Base-by-base conservation (phyloP, 2,329 filamentous ascomycete genomes). In the Colletotrichum agaves region DNA sequence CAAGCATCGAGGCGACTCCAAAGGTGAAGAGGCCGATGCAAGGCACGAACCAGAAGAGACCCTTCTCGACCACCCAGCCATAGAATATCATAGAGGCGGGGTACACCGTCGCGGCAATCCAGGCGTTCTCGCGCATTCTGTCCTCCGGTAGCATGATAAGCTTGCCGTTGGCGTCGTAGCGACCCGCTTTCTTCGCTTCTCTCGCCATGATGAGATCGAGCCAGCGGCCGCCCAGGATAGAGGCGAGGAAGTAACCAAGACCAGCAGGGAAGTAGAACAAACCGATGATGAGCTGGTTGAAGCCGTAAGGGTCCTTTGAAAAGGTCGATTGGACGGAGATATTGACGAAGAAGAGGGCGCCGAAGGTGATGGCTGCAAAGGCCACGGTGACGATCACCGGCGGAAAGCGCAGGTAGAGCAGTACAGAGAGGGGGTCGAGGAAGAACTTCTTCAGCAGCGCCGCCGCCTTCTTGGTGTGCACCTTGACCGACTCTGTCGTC, bases 111-210 rank as follows among this genome's bases (percentile, higher is more conserved):
- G 90, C 90, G 3, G 90, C 91, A 0, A 94, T 78, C 90, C 90
- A 95, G 3, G 91, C 91, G 75, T 97, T 96, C 75, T 95, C 91
- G 47, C 90, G 84, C 87, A 96, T 92, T 12, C 93, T 87, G 76
- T 97, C 93, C 78, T 96, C 93, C 0, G 93, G 93, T 2, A 88
- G 82, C 74, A 88, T 91, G 10, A 93, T 80, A 19, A 93, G 81
- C 66, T 85, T 86, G 13, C 92, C 92, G 41, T 87, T 78, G 39
- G 84, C 85, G 71, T 93, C 91, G 73, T 90, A 91, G 23, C 92
- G 83, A 12, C 87, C 88, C 0, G 91, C 91, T 70, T 85, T 89
- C n/a, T 80, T 81, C 0, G 93, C 93, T 77, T 93, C 90, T 19
- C 91, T 87, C 35, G 87, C 84, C 93, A 96, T 96, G 78, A 96